Percentiles rank a stretch among this genome's conserved stretches.
These are phyloP conservation scores for Candida glucosophila DNA, from an alignment of 1,139 yeast species.

Conservation along the genomic window DNA sequence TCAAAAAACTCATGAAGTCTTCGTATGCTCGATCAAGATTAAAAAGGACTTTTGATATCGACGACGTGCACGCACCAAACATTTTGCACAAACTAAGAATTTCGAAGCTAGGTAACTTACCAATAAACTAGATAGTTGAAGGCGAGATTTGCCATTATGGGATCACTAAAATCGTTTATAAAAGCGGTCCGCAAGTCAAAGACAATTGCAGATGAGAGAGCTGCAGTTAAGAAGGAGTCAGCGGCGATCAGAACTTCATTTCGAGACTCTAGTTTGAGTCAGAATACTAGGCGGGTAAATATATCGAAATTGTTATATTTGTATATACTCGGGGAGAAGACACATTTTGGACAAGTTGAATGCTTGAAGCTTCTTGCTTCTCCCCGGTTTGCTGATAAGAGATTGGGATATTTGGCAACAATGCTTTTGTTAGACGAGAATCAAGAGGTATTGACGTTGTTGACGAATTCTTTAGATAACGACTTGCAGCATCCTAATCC, in stretches of 20 bases:
- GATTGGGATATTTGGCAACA: conserved; percentile 90
- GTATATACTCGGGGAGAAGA: conserved; percentile 91
- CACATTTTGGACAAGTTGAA: conserved; percentile 97
- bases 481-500: conserved; percentile 91
- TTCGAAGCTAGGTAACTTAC: no score
- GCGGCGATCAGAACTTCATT: conserved; percentile 91
- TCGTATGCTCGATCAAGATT: no score
- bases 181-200: conserved; percentile 87
- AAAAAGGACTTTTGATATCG: no score
- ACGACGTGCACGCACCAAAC: no score
- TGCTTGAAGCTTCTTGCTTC: conserved; percentile 88
- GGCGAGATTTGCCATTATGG: no score
- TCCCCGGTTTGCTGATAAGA: conserved; percentile 75
- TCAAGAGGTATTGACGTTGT: conserved; percentile 86
- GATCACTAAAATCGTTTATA: conserved; percentile 79
- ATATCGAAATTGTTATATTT: conserved; percentile 83
- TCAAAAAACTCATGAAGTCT: no score
- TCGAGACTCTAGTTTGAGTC: conserved; percentile 76
- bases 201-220: conserved; percentile 94
- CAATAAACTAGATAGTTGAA: no score
- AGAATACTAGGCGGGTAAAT: conserved; percentile 66
- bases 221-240: conserved; percentile 84
- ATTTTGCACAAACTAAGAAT: no score
- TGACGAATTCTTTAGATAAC: conserved; percentile 85
- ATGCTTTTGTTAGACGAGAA: conserved; percentile 89